These are phyloP conservation scores for Suillus ampliporus DNA, from an alignment of 768 basidiomycete species.

Conservation along the genomic window DNA sequence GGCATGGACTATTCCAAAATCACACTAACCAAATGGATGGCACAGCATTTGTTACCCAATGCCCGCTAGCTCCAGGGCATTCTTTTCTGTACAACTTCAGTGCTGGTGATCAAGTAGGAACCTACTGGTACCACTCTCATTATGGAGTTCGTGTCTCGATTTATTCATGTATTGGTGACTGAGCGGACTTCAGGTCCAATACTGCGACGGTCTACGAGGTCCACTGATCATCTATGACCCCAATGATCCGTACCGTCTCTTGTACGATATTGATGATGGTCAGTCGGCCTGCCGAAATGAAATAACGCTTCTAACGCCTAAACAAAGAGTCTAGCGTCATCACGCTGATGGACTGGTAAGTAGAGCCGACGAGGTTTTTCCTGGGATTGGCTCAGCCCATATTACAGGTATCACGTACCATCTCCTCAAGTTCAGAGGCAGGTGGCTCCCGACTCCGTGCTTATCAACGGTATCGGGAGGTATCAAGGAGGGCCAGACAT, in stretches of 20 bases:
- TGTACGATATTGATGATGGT: neutral
- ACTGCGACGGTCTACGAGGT: constrained; percentile 61
- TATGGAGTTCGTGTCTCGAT: neutral
- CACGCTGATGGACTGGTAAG: constrained; percentile 3
- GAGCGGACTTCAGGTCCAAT: constrained; percentile 38
- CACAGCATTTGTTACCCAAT: constrained; percentile 1
- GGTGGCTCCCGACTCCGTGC: neutral
- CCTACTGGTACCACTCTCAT: constrained; percentile 3
- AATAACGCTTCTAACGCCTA: neutral
- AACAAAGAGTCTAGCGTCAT: neutral
- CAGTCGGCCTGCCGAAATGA: neutral
- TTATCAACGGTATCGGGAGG: constrained; percentile 48
- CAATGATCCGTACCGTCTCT: neutral
- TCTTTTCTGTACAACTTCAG: neutral
- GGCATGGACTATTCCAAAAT: neutral
- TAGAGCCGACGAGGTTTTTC: neutral
- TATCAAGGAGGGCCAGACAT: constrained; percentile 36
- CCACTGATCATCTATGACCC: constrained; percentile 53
- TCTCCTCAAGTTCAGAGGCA: constrained; percentile 1
- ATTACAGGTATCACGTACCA: neutral
- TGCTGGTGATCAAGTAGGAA: neutral
- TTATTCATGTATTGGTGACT: neutral
- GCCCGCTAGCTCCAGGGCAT: neutral
- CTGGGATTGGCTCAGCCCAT: neutral
- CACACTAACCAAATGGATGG: neutral